phyloP scores from a whole-genome alignment of 352 stramenopile genomes.

The Globisporangium nagaii region DNA sequence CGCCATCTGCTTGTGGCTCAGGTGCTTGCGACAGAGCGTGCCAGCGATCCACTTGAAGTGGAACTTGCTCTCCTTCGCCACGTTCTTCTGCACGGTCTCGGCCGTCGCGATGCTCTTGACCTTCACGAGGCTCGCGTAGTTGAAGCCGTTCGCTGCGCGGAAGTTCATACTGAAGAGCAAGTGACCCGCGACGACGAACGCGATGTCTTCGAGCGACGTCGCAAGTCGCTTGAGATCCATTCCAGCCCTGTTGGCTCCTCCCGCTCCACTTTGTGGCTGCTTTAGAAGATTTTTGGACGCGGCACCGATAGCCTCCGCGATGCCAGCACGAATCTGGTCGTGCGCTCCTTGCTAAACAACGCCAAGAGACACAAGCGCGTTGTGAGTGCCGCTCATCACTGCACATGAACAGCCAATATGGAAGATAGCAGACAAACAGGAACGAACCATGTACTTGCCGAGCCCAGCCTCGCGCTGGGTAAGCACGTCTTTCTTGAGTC shows the following conservation, averaged over 20 bases:
- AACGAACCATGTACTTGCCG: constrained; percentile 71
- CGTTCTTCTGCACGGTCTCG: constrained; percentile 53
- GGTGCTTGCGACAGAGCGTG: constrained; percentile 94
- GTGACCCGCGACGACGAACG: constrained; percentile 67
- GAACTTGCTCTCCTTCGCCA: constrained; percentile 60
- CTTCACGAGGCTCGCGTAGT: constrained; percentile 72
- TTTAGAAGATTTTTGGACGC: constrained; percentile 20
- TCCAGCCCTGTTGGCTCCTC: constrained; percentile 7
- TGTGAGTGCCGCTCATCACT: neutral
- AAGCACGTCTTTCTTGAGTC: constrained; percentile 27
- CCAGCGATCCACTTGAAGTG: constrained; percentile 95
- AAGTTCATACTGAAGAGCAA: constrained; percentile 83
- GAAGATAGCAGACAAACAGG: neutral
- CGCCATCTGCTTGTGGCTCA: constrained; percentile 96
- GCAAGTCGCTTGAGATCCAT: constrained; percentile 39
- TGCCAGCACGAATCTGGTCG: constrained; percentile 50
- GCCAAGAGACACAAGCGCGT: constrained; percentile 3
- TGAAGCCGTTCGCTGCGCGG: constrained; percentile 65
- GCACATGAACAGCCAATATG: neutral
- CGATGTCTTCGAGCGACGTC: constrained; percentile 60
- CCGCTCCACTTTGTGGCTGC: neutral
- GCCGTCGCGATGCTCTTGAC: constrained; percentile 78
- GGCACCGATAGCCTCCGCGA: constrained; percentile 33
- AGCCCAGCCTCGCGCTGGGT: constrained; percentile 57
- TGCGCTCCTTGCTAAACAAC: constrained; percentile 47